Evolutionary conservation across 257 asterid genomes (phyloP), one percentile per base, ranked within the genome.

Genomic region (Solanum medicagineum): DNA sequence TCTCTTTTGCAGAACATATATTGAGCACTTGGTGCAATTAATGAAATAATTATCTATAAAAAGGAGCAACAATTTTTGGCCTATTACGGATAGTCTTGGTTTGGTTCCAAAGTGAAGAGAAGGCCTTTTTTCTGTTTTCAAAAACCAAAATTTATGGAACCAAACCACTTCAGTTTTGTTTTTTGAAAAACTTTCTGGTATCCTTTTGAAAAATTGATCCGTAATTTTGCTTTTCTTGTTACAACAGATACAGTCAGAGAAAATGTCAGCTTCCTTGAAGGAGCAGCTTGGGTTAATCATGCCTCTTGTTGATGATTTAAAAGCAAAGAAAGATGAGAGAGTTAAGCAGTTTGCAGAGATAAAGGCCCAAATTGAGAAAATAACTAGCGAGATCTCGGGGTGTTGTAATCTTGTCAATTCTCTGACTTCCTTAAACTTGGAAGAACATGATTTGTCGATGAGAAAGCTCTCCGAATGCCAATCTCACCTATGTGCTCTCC

Each of bases 381-480:
- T 96, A 62, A 84, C 86, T 10, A 83, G 83, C 22, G 99, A 96
- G 89, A 93, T 96, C 86, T 94, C 97, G 53, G 98, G 97, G 81
- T 89, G 89, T 75, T 91, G 94, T 85, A 88, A 90, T 82, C 80
- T 84, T 80, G 80, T 85, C 68, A 85, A 86, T 89, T 89, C 92
- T 49, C 29, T 91, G 80, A 87, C 69, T 86, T 68, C 89, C 85
- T 87, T 90, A 88, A 92, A 81, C 87, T 84, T 90, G 63, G 96
- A 94, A 17, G 97, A 93, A 70, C 93, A 95, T 51, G 99, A 94
- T 88, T 89, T 96, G 81, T 96, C 98, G 16, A 80, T 91, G 66
- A 93, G 98, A 89, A 96, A 95, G 92, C 95, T 96, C 68, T 86
- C 88, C 40, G 98, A 95, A 68, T 91, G 91, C 91, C 97, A 96